Evolutionary conservation across 345 rosid species (phyloP), one percentile per base, ranked within the genome.

Genomic region (Cardamine occulta): DNA sequence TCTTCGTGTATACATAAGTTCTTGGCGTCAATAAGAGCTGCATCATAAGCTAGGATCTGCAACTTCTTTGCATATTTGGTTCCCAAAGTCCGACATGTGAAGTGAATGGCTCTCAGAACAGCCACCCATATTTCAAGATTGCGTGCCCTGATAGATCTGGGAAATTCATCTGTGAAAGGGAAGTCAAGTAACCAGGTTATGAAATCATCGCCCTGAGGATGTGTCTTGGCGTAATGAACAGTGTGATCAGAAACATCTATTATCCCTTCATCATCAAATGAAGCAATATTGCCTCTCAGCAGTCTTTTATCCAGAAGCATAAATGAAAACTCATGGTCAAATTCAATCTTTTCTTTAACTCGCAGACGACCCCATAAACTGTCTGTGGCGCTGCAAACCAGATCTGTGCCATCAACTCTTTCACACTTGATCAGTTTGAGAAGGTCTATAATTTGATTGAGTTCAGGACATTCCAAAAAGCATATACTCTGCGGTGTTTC

Each of bases 401-500:
- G 32, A 2, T 29, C 32, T 29, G 32, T 29, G 32, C 32, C 32
- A 29, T 29, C 32, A 5, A 29, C 6, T 31, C 32, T 31, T 31
- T 61, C 47, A 58, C 39, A 58, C 60, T 74, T 66, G 37, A 61
- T 61, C 29, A 1, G 19, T 68, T 21, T 62, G 15, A 70, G 67
- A 32, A 53, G 3, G n/a, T 32, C 51, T 12, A 62, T 13, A 26
- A 76, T 34, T 31, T 64, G 40, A 54, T 6, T n/a, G 40, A 76
- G 80, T 11, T 69, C 70, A 32, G 4, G 58, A 45, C 24, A 9
- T 39, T 40, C 71, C 51, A 70, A 35, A 35, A 76, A 76, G 34
- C 75, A 69, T 32, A 70, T 70, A 44, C 63, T 32, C 75, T 70
- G 80, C 70, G 80, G 80, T 62, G 70, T 70, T 54, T 35, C 58